These are phyloP conservation scores for Penicillium malachiteum DNA, from an alignment of 495 filamentous ascomycete genomes.

Conservation along the genomic window DNA sequence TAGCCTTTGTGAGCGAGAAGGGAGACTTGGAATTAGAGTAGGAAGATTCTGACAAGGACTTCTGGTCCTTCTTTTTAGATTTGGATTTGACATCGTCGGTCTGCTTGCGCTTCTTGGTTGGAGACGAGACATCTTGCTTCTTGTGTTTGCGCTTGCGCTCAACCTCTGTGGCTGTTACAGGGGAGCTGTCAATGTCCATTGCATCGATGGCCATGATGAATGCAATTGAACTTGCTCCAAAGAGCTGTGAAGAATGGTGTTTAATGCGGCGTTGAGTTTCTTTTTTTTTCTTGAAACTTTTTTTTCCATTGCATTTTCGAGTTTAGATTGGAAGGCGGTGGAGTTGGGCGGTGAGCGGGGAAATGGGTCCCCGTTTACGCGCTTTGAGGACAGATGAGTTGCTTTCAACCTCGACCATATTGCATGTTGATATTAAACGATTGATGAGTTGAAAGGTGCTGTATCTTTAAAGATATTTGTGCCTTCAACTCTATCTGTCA, in stretches of 20 bases:
- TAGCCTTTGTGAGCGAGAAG: conserved; percentile 60
- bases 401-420: neutral
- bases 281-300: conserved; percentile 30
- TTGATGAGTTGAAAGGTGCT: neutral
- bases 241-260: conserved; percentile 11
- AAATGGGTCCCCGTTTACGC: neutral
- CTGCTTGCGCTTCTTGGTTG: conserved; percentile 52
- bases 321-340: conserved; percentile 34
- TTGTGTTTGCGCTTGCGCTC: conserved; percentile 56
- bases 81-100: conserved; percentile 6
- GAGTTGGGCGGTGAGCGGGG: conserved; percentile 28
- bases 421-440: neutral
- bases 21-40: conserved; percentile 43
- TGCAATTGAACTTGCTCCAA: conserved; percentile 25
- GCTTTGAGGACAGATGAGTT: conserved; percentile 9
- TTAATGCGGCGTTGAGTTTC: conserved; percentile 6
- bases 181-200: conserved; percentile 43
- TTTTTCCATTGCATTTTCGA: conserved; percentile 31
- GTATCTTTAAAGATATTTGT: neutral
- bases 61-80: conserved; percentile 22
- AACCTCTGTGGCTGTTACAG: conserved; percentile 12
- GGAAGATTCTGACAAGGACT: conserved; percentile 15
- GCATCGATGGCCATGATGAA: conserved; percentile 41
- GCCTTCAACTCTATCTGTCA: neutral
- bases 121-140: conserved; percentile 43